Percentiles rank a stretch among this genome's conserved stretches.
Conservation (phyloP, 768 basidiomycete genomes). For the Xerocomus spinulosus region DNA sequence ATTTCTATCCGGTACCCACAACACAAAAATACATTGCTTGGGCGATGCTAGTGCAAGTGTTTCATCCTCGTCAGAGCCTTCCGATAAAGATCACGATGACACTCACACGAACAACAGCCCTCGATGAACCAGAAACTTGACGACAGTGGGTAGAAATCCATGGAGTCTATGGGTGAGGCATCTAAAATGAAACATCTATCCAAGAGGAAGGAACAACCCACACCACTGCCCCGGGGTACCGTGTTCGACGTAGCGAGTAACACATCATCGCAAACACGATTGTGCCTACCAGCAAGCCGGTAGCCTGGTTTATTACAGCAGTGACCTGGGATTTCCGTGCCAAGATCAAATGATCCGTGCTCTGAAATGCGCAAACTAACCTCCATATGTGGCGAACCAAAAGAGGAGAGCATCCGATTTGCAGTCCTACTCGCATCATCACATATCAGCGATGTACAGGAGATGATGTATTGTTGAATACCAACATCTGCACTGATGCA, state of each 20-base stretch:
- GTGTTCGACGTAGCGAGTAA: conserved; percentile 16
- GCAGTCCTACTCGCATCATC: conserved; percentile 10
- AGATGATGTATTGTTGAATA: background rate
- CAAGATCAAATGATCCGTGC: no score
- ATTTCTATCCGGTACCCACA: conserved; percentile 13
- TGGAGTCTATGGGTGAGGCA: conserved; percentile 8
- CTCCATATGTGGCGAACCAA: conserved; percentile 16
- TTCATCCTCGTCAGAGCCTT: background rate
- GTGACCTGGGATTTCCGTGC: no score
- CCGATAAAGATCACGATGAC: background rate
- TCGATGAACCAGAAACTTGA: conserved; percentile 10
- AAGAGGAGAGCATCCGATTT: conserved; percentile 20
- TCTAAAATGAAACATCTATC: background rate
- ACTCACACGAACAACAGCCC: conserved; percentile 27
- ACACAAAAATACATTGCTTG: conserved; percentile 17
- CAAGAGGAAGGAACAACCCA: conserved; percentile 5
- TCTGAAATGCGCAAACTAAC: conserved; percentile 12
- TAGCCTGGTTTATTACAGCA: conserved; percentile 7
- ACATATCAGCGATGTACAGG: conserved; percentile 6
- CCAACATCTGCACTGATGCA: conserved; percentile 25
- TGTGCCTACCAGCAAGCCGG: conserved; percentile 8
- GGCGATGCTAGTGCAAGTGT: conserved; percentile 6
- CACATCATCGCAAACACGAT: conserved; percentile 15
- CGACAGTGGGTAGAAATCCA: conserved; percentile 1
- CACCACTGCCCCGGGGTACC: conserved; percentile 14